A percentile compares a stretch with the other conserved stretches of the same genome.
Conservation (phyloP, 768 basidiomycete genomes). For the Lactarius indigo region DNA sequence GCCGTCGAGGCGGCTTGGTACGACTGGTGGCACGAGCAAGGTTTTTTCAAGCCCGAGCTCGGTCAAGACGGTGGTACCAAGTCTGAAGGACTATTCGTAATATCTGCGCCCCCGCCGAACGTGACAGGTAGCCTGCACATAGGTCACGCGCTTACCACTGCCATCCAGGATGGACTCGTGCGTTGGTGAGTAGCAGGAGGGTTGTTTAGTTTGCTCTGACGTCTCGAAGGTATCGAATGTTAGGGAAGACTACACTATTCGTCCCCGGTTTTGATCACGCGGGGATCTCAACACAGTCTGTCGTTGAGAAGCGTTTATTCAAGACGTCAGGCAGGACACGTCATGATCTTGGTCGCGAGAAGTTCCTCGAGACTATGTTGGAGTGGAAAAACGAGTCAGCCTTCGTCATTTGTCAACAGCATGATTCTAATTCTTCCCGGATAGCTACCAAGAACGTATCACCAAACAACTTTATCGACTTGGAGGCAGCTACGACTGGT, state of each 20-base stretch:
- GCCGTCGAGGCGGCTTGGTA: constrained; percentile 96
- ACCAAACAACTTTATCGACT: constrained; percentile 84
- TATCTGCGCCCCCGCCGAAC: constrained; percentile 92
- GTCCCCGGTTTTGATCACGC: constrained; percentile 98
- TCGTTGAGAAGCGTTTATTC: constrained; percentile 89
- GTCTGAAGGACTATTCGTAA: constrained; percentile 70
- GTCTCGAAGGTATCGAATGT: constrained; percentile 83
- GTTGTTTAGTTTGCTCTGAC: not conserved
- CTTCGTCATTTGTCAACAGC: not conserved
- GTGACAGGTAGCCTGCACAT: constrained; percentile 96
- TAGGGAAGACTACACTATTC: constrained; percentile 85
- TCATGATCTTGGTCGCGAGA: constrained; percentile 89
- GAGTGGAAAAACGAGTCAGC: constrained; percentile 92
- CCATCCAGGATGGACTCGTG: constrained; percentile 85
- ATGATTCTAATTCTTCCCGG: not conserved
- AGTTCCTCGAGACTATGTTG: constrained; percentile 57
- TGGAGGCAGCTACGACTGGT: constrained; percentile 95
- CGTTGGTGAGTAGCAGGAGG: constrained; percentile 62
- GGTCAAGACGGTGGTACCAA: constrained; percentile 54
- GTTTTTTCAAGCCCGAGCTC: constrained; percentile 81
- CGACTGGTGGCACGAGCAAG: constrained; percentile 93
- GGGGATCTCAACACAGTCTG: constrained; percentile 96
- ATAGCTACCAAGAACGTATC: constrained; percentile 89
- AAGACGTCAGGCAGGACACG: constrained; percentile 79
- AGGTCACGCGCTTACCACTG: constrained; percentile 88